Evolutionary conservation across 2,329 filamentous ascomycete genomes (phyloP).

Genomic region (Cladosporium sp.): DNA sequence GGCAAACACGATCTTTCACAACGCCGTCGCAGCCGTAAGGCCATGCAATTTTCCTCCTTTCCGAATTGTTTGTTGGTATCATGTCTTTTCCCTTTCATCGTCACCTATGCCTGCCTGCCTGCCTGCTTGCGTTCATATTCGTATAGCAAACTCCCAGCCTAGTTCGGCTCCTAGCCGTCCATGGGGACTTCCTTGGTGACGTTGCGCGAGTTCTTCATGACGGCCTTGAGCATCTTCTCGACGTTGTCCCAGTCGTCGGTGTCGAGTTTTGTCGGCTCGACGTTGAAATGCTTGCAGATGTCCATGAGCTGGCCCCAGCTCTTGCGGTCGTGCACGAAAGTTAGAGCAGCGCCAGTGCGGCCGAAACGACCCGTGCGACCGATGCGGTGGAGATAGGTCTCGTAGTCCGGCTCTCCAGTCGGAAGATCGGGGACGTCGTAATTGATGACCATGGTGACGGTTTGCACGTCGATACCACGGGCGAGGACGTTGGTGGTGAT

Average conservation of each 20-base stretch:
- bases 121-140: neutral
- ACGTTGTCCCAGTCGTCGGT: conserved; percentile 88
- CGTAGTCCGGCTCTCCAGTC: conserved; percentile 72
- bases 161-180: conserved; percentile 5
- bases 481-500: conserved; percentile 97
- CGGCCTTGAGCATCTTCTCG: conserved; percentile 73
- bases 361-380: conserved; percentile 95
- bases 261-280: conserved; percentile 74
- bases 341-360: conserved; percentile 91
- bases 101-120: neutral
- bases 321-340: conserved; percentile 81
- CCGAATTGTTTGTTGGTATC: neutral
- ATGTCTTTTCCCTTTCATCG: neutral
- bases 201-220: conserved; percentile 59
- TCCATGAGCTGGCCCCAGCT: conserved; percentile 73
- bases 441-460: conserved; percentile 97
- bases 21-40: neutral
- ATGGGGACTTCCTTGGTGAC: conserved; percentile 10
- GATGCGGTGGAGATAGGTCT: conserved; percentile 97
- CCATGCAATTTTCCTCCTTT: neutral
- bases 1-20: neutral
- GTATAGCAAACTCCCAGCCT: neutral
- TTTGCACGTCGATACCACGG: conserved; percentile 87
- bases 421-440: conserved; percentile 59
- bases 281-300: conserved; percentile 77